Base-by-base conservation (phyloP, 805 yeast genomes). In the Priceomyces melissophilus region DNA sequence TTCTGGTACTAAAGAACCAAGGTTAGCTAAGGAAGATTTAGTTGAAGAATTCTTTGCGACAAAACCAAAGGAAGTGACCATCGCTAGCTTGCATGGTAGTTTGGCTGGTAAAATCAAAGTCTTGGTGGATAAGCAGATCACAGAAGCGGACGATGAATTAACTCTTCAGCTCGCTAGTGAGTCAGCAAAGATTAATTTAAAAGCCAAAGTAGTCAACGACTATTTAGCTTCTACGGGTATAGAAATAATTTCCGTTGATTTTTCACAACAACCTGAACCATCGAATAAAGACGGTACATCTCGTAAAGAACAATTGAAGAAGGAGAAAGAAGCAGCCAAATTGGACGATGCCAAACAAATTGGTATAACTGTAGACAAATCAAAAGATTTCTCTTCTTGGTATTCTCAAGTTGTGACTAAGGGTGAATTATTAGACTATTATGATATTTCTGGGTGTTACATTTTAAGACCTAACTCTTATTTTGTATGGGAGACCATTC, bases 361-460 rank as follows among this genome's bases (percentile, higher is more conserved):
- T 53, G 99, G 99, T 67, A 91, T 93, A 63, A 93, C 98, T 35
- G 95, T 86, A 38, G 96, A 88, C 67, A 93, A 93, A 70, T 79
- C 81, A 48, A 74, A 80, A 56, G 99, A 93, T 63, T 93, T 93
- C 75, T 82, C 99, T 47, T 81, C 89, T 39, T 93, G 99, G 99
- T 93, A 93, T 73, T 90, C 90, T 56, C 99, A 93, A 73, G 84
- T 95, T 44, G 77, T 90, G 51, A 86, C 95, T 57, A 93, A 93
- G 71, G 95, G 96, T 68, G 99, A 93, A 68, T 87, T 95, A 96
- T 77, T 93, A 57, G 99, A 95, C 64, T 93, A 93, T 75, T 93
- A 93, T 61, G 99, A 95, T 61, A 98, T 93, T 38, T 89, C 97
- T 39, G 99, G 99, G 55, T 93, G 99, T 75, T 93, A 93, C 67